Evolutionary conservation across 2,329 filamentous ascomycete species (phyloP).

Genomic region (Phaeosphaeria sp.): DNA sequence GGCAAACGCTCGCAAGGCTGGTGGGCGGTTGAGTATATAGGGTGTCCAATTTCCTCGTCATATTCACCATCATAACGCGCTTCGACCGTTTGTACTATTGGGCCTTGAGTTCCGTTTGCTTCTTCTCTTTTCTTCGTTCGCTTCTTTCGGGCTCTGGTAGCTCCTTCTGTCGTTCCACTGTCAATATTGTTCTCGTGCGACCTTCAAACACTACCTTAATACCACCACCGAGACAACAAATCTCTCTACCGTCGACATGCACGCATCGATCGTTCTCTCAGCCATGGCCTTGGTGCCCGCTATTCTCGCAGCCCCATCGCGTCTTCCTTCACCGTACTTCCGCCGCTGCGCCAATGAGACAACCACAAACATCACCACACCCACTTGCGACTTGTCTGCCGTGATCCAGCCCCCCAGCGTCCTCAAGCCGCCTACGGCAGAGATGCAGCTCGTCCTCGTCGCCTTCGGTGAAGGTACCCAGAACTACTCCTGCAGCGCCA

Average conservation of each 20-base stretch:
- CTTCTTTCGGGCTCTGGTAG: slow-evolving; percentile 42
- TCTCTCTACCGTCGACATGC: slow-evolving; percentile 26
- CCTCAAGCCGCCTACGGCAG: slow-evolving; percentile 30
- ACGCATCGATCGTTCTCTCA: slow-evolving; percentile 25
- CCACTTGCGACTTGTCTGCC: slow-evolving; percentile 31
- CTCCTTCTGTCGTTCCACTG: slow-evolving; percentile 20
- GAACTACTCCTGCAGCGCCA: slow-evolving; percentile 56
- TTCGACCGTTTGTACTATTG: slow-evolving; percentile 1
- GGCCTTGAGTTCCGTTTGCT: slow-evolving; percentile 4
- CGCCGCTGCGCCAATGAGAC: slow-evolving; percentile 9
- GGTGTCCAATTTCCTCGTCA: not conserved
- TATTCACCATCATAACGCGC: not conserved
- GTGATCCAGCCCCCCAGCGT: slow-evolving; percentile 34
- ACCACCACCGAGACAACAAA: not conserved
- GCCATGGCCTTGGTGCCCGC: slow-evolving; percentile 30
- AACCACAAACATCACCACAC: slow-evolving; percentile 22
- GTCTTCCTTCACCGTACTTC: slow-evolving; percentile 12
- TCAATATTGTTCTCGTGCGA: not conserved
- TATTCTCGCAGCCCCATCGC: slow-evolving; percentile 28
- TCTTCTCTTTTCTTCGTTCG: slow-evolving; percentile 22
- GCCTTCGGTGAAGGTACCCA: slow-evolving; percentile 58
- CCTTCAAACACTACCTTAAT: slow-evolving; percentile 1
- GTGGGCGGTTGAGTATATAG: slow-evolving; percentile 2
- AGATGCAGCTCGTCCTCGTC: slow-evolving; percentile 51
- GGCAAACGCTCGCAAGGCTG: slow-evolving; percentile 3